Evolutionary conservation across 352 stramenopile species (phyloP), one percentile per base, ranked within the genome.

Genomic region (Phytophthora vignae): DNA sequence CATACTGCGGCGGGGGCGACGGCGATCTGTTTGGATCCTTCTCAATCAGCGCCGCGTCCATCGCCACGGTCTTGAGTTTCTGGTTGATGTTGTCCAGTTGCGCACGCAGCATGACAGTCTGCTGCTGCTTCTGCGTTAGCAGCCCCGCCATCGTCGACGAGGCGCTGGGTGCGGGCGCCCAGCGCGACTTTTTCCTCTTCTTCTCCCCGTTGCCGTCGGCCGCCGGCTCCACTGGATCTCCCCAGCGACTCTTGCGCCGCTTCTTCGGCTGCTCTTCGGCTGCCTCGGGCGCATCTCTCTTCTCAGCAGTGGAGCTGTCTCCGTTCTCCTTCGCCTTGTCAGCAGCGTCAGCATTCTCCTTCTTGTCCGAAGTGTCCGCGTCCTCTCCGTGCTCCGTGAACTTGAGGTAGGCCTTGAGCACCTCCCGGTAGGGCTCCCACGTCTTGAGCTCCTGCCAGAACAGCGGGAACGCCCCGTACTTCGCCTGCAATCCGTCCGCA

Each of bases 381-480:
- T 79, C 65, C 14, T 79, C 67, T 40, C 64, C 63, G 62, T 85
- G 63, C 64, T 94, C 83, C 27, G 79, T 96, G 56, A 90, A 87
- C 56, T 84, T 88, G 60, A 99, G 82, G 73, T 95, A 99, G 63
- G 87, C 76, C 70, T 97, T 96, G 10, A 97, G 79, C 40, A 98
- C 89, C 58, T 98, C 90, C 29, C 95, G 96, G 77, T 98, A 98
- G 62, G 92, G 93, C 42, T 76, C 71, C 97, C 97, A 99, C 50
- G 86, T 94, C 70, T 98, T 90, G 25, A 99, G 83, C 76, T 99
- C 96, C 77, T 98, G 95, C 96, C 96, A 99, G 68, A 99, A 98
- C 17, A 93, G 69, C 40, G 96, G 97, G 81, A 97, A 98, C 15
- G 75, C 74, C n/a, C 96, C 96, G 70, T 98, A 93, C 50, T 90